These are phyloP conservation scores for Globisporangium megalacanthum DNA, from an alignment of 352 stramenopile genomes.

Conservation along the genomic window DNA sequence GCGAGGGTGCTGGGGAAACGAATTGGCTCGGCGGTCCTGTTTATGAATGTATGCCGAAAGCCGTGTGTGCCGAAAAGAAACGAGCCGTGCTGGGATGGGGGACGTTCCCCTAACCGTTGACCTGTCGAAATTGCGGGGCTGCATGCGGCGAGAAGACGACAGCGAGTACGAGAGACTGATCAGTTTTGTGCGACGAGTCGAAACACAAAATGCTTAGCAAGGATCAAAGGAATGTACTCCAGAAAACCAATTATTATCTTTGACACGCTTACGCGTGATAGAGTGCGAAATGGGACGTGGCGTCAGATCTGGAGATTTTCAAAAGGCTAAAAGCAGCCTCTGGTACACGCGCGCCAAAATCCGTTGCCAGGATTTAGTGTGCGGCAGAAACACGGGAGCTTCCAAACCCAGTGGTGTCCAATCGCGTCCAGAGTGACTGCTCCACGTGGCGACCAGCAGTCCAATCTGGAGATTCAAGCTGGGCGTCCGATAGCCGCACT, in stretches of 20 bases:
- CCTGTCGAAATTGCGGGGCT: neutral
- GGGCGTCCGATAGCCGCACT: too few species aligned
- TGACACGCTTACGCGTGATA: neutral
- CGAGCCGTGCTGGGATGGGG: neutral
- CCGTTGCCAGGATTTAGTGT: too few species aligned
- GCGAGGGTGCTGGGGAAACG: neutral
- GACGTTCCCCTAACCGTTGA: neutral
- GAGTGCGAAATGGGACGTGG: neutral
- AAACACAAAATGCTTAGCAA: neutral
- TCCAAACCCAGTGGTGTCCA: too few species aligned
- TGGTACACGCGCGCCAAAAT: too few species aligned
- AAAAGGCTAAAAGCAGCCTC: neutral
- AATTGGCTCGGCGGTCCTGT: neutral
- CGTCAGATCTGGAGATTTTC: neutral
- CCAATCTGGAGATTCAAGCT: too few species aligned
- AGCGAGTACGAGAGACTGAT: neutral
- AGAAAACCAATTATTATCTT: neutral
- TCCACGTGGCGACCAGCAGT: too few species aligned
- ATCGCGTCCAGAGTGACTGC: too few species aligned
- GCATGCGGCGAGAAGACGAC: neutral
- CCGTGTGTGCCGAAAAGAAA: neutral
- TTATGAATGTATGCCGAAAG: constrained; percentile 1
- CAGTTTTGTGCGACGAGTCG: neutral
- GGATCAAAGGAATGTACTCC: neutral
- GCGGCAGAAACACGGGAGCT: too few species aligned